These are phyloP conservation scores for Chaetomiaceae sp. DNA, from an alignment of 2,329 filamentous ascomycete species.

Conservation along the genomic window DNA sequence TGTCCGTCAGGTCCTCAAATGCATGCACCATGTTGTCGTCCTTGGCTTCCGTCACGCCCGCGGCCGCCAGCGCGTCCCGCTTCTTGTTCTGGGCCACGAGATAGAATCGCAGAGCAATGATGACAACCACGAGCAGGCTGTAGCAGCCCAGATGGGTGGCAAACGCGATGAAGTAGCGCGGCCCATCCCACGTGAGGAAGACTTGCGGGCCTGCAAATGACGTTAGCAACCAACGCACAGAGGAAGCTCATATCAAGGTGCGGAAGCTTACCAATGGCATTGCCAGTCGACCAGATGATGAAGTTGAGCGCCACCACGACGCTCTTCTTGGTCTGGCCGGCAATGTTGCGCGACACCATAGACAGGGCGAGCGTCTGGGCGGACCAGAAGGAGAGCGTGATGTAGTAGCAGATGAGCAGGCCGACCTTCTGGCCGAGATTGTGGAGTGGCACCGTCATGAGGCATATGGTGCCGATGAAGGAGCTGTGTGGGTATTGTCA, in stretches of 20 bases:
- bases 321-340: slow-evolving; percentile 67
- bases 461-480: slow-evolving; percentile 63
- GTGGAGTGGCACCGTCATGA: slow-evolving; percentile 60
- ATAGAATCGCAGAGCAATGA: slow-evolving; percentile 53
- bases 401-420: slow-evolving; percentile 68
- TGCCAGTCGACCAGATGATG: slow-evolving; percentile 62
- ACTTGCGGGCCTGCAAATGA: slow-evolving; percentile 52
- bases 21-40: slow-evolving; percentile 43
- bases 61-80: slow-evolving; percentile 43
- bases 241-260: too few relatives aligned
- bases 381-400: slow-evolving; percentile 72
- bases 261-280: slow-evolving; percentile 57
- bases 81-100: slow-evolving; percentile 52
- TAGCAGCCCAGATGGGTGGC: slow-evolving; percentile 66
- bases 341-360: slow-evolving; percentile 63
- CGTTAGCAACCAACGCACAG: neutral
- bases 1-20: slow-evolving; percentile 59
- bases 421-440: slow-evolving; percentile 55
- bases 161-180: slow-evolving; percentile 64
- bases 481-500: slow-evolving; percentile 38
- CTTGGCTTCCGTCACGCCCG: slow-evolving; percentile 35
- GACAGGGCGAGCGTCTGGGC: slow-evolving; percentile 62
- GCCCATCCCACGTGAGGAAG: slow-evolving; percentile 53
- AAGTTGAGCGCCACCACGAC: slow-evolving; percentile 64
- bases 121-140: slow-evolving; percentile 49